Evolutionary conservation across 306 rosid species (phyloP).

Genomic region (Prunus campanulata): DNA sequence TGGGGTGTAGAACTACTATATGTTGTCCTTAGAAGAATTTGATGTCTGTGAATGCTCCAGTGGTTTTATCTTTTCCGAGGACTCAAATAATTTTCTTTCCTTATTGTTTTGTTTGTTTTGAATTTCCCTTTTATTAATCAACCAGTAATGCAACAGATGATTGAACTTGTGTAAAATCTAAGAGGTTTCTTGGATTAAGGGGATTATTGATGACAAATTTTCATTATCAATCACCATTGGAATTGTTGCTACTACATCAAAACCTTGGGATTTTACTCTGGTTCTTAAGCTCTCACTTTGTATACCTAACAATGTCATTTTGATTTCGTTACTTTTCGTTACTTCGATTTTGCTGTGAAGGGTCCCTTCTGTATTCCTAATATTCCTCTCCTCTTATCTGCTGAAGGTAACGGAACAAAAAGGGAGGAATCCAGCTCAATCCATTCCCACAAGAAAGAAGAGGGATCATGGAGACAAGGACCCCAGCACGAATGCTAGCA

Average conservation of each 20-base stretch:
- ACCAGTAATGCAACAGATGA: neutral
- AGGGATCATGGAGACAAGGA: slow-evolving; percentile 61
- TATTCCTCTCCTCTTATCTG: slow-evolving; percentile 17
- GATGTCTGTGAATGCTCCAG: neutral
- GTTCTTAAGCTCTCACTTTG: neutral
- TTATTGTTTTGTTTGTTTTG: neutral
- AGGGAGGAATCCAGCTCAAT: slow-evolving; percentile 58
- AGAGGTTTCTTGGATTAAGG: neutral
- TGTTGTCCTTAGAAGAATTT: neutral
- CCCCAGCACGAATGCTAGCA: slow-evolving; percentile 41
- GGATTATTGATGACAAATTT: neutral
- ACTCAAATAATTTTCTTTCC: neutral
- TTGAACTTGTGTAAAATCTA: neutral
- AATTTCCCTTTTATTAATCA: neutral
- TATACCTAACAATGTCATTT: neutral
- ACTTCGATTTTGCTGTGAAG: no score
- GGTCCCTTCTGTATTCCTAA: neutral
- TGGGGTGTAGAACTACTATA: neutral
- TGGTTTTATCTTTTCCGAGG: neutral
- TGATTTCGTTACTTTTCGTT: neutral
- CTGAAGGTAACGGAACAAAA: slow-evolving; percentile 50
- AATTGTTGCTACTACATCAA: neutral
- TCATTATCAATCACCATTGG: neutral
- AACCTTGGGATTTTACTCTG: neutral
- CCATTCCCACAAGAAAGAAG: slow-evolving; percentile 63